Evolutionary conservation across 768 basidiomycete genomes (phyloP), one percentile per base, ranked within the genome.

Genomic region (Steccherinum ochraceum): DNA sequence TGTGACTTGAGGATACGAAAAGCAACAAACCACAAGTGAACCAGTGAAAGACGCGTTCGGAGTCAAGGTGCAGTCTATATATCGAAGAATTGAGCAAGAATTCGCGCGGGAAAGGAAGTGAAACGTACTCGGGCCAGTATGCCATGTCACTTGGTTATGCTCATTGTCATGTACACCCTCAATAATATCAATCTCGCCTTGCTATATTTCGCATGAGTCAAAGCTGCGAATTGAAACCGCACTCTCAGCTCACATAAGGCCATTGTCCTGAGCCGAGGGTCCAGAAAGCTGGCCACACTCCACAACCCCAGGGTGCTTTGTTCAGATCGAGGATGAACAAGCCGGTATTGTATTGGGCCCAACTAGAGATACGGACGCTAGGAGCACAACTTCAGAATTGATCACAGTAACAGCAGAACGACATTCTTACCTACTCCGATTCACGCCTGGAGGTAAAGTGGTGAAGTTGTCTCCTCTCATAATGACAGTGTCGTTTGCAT

Each of bases 201-300:
- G 72, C 88, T 89, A 54, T n/a, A n/a, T n/a, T n/a, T n/a, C n/a
- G n/a, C n/a, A n/a, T 50, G 46, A 44, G 21, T 58, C 44, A 27
- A 51, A 50, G 7, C 10, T 43, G 21, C 57, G 45, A n/a, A 48
- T 48, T 30, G 54, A 49, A 45, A 45, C 19, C 23, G 16, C 21
- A 2, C 26, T 50, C n/a, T n/a, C 40, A 42, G 69, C 81, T 53
- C 56, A 87, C 86, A 51, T 60, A 66, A 27, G 86, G 87, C 86
- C 87, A 89, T 45, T 63, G 51, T 1, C 75, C 80, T 52, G 61
- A 64, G 43, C 84, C 84, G 23, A 81, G 61, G 5, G 79, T 83
- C 88, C 87, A 89, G 65, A 84, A 89, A 4, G 87, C 85, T 40
- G 89, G 90, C 91, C 92, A 92, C 19, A 84, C 80, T 81, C 90